These are phyloP conservation scores for Saccharum officinarum DNA, from an alignment of 176 grass and related monocot species.

Conservation along the genomic window DNA sequence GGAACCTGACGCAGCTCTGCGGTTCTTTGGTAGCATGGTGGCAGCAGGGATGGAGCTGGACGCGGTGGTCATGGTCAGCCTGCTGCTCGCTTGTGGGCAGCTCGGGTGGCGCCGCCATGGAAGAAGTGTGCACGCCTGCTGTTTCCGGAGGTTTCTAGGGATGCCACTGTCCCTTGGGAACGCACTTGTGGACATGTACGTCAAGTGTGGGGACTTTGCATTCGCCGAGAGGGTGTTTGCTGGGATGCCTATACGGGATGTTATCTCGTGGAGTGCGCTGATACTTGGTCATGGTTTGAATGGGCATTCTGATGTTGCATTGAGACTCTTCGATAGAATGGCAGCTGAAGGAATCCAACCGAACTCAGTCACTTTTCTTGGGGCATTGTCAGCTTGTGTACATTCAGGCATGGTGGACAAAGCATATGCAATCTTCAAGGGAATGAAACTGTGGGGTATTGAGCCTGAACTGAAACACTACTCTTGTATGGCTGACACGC, in stretches of 20 bases:
- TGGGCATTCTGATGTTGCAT: constrained; percentile 46
- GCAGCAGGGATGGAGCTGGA: constrained; percentile 39
- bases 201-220: constrained; percentile 67
- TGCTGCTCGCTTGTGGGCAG: constrained; percentile 60
- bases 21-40: constrained; percentile 58
- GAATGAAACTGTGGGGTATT: constrained; percentile 46
- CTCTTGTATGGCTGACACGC: constrained; percentile 62
- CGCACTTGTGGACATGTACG: constrained; percentile 71
- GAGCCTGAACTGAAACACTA: constrained; percentile 71
- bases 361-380: constrained; percentile 67
- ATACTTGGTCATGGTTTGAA: constrained; percentile 79
- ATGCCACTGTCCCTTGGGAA: constrained; percentile 53
- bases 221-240: constrained; percentile 54
- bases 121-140: constrained; percentile 51
- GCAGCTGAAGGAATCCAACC: constrained; percentile 29
- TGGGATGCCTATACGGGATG: constrained; percentile 50
- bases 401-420: constrained; percentile 73
- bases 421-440: constrained; percentile 48
- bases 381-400: constrained; percentile 65
- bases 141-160: constrained; percentile 38
- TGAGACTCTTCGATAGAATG: constrained; percentile 69
- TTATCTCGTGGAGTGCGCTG: constrained; percentile 81
- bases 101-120: constrained; percentile 49
- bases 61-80: constrained; percentile 71
- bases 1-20: constrained; percentile 41